Evolutionary conservation across 352 stramenopile species (phyloP).

Genomic region (Phytophthora sp.): DNA sequence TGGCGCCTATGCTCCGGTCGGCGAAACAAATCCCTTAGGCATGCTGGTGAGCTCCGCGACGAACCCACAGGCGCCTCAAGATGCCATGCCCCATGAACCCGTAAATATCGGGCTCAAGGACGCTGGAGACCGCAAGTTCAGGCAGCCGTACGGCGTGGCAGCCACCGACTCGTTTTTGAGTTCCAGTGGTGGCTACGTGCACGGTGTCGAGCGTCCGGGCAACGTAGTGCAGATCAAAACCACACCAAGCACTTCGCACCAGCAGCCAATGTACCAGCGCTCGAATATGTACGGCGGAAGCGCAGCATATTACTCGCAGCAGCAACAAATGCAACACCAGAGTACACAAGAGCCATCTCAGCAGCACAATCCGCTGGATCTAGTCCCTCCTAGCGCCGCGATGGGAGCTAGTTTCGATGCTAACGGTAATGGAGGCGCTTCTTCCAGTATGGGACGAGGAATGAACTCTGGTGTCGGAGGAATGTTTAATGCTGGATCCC

Average conservation of each 20-base stretch:
- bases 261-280: slow-evolving; percentile 44
- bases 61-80: slow-evolving; percentile 37
- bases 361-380: slow-evolving; percentile 30
- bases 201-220: slow-evolving; percentile 40
- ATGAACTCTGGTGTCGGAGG: slow-evolving; percentile 29
- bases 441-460: slow-evolving; percentile 26
- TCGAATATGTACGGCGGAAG: slow-evolving; percentile 33
- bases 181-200: slow-evolving; percentile 31
- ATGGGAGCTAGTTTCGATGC: slow-evolving; percentile 32
- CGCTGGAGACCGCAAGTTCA: slow-evolving; percentile 45
- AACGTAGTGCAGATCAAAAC: slow-evolving; percentile 54
- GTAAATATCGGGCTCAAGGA: slow-evolving; percentile 50
- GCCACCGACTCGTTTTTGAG: slow-evolving; percentile 39
- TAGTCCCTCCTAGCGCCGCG: slow-evolving; percentile 31
- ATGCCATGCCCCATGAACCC: slow-evolving; percentile 45
- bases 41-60: slow-evolving; percentile 68
- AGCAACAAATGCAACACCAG: slow-evolving; percentile 34
- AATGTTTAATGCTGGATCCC: slow-evolving; percentile 33
- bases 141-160: slow-evolving; percentile 35
- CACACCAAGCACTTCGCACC: slow-evolving; percentile 36
- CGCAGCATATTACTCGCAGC: slow-evolving; percentile 37
- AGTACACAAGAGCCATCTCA: slow-evolving; percentile 26
- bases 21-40: slow-evolving; percentile 47
- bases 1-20: slow-evolving; percentile 31
- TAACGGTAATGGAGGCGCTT: slow-evolving; percentile 20